Conservation (phyloP, 2,329 filamentous ascomycete species). For the Thermothelomyces thermophilus region DNA sequence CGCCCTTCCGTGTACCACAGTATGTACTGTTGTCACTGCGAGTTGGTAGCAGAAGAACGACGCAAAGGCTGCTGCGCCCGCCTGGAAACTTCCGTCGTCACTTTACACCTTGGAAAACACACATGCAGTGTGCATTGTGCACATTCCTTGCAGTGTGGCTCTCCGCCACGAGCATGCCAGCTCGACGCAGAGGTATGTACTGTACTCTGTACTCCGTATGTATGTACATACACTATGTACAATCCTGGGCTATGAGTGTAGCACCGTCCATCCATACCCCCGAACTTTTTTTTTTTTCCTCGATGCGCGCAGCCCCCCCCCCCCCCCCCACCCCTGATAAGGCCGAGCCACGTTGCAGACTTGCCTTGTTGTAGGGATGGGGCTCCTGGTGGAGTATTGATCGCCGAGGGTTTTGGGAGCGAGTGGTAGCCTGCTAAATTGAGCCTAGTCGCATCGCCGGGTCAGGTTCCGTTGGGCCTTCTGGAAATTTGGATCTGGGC, state of each 20-base stretch:
- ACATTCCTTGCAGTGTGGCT: too few relatives aligned
- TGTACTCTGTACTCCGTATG: too few relatives aligned
- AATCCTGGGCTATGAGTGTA: too few relatives aligned
- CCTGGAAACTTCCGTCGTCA: not conserved
- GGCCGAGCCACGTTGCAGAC: conserved; percentile 4
- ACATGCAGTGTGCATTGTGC: too few relatives aligned
- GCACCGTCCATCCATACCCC: too few relatives aligned
- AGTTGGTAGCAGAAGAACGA: too few relatives aligned
- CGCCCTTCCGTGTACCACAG: too few relatives aligned
- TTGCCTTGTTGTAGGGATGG: not conserved
- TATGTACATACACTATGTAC: too few relatives aligned
- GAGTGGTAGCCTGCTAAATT: conserved; percentile 5
- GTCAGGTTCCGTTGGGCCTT: conserved; percentile 19
- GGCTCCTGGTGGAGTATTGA: conserved; percentile 5
- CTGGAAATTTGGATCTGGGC: conserved; percentile 24
- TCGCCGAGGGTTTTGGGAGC: conserved; percentile 3
- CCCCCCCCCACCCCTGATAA: not conserved
- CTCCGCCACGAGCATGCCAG: too few relatives aligned
- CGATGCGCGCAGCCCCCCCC: not conserved
- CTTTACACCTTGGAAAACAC: not conserved
- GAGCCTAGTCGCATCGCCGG: conserved; percentile 19
- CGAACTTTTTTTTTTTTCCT: not conserved
- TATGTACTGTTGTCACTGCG: too few relatives aligned
- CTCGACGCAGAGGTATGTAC: too few relatives aligned
- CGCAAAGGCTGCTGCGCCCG: too few relatives aligned